Conservation (phyloP, 2,329 filamentous ascomycete species). For the Amesomyces nigricolor region DNA sequence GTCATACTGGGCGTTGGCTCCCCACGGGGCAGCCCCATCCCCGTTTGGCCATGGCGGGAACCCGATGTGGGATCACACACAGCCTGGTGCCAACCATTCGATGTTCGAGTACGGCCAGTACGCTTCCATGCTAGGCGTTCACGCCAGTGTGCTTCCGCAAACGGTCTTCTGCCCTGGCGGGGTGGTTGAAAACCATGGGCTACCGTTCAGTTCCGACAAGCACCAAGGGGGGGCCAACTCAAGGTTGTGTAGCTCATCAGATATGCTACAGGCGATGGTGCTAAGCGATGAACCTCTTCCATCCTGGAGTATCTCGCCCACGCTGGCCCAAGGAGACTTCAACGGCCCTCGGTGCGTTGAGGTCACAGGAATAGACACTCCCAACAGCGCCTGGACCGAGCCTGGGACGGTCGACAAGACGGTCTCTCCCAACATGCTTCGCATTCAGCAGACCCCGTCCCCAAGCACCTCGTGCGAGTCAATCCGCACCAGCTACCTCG, state of each 20-base stretch:
- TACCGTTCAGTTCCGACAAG: background rate
- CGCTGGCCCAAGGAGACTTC: background rate
- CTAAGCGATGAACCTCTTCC: background rate
- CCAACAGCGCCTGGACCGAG: conserved; percentile 2
- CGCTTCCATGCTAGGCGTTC: conserved; percentile 2
- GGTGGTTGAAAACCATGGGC: background rate
- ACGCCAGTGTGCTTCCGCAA: conserved; percentile 11
- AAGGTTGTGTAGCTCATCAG: conserved; percentile 7
- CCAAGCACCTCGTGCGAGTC: conserved; percentile 14
- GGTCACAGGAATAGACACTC: background rate
- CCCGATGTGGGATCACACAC: conserved; percentile 3
- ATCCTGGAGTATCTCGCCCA: background rate
- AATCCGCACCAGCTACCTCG: conserved; percentile 8
- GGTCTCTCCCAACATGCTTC: conserved; percentile 17
- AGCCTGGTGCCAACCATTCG: background rate
- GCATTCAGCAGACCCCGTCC: conserved; percentile 4
- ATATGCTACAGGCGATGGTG: conserved; percentile 12
- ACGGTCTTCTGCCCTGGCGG: conserved; percentile 3
- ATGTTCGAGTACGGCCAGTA: conserved; percentile 5
- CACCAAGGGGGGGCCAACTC: background rate
- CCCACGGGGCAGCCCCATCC: background rate
- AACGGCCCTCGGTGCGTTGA: background rate
- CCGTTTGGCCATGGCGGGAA: conserved; percentile 12
- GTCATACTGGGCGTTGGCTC: conserved; percentile 2
- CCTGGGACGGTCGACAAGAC: background rate